phyloP scores from a whole-genome alignment of 2,329 filamentous ascomycete species.

The Aspergillus caelatus region DNA sequence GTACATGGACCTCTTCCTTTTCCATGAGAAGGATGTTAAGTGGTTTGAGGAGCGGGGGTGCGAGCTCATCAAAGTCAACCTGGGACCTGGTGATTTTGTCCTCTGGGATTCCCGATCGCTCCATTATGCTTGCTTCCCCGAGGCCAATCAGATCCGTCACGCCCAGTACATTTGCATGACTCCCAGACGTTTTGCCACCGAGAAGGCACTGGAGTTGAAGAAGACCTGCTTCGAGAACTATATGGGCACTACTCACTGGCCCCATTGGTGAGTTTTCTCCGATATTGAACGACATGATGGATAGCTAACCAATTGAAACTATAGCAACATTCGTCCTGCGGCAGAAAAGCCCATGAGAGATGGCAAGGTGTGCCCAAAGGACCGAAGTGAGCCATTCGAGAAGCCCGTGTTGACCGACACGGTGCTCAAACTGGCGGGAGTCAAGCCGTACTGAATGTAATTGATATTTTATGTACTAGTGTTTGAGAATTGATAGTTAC shows the following conservation, averaged over 20 bases:
- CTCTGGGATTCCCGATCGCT: constrained; percentile 53
- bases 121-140: constrained; percentile 46
- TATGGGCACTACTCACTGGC: constrained; percentile 44
- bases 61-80: constrained; percentile 43
- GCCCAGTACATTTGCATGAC: constrained; percentile 45
- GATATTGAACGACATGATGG: rapidly evolving
- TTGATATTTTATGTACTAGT: constrained; percentile 1
- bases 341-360: constrained; percentile 38
- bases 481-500: not conserved
- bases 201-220: constrained; percentile 38
- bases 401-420: constrained; percentile 40
- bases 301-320: not conserved
- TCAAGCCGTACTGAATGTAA: constrained; percentile 27
- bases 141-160: constrained; percentile 40
- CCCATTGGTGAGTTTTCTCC: constrained; percentile 23
- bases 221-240: constrained; percentile 37
- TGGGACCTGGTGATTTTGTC: constrained; percentile 48
- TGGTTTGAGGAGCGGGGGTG: constrained; percentile 48
- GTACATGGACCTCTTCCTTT: constrained; percentile 45
- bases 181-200: constrained; percentile 37
- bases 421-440: constrained; percentile 40
- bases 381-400: constrained; percentile 43
- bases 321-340: constrained; percentile 41
- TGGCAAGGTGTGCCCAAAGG: constrained; percentile 39
- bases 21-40: constrained; percentile 46